Evolutionary conservation across 2,329 filamentous ascomycete species (phyloP), one percentile per base, ranked within the genome.

Genomic region (Fusarium sp.): DNA sequence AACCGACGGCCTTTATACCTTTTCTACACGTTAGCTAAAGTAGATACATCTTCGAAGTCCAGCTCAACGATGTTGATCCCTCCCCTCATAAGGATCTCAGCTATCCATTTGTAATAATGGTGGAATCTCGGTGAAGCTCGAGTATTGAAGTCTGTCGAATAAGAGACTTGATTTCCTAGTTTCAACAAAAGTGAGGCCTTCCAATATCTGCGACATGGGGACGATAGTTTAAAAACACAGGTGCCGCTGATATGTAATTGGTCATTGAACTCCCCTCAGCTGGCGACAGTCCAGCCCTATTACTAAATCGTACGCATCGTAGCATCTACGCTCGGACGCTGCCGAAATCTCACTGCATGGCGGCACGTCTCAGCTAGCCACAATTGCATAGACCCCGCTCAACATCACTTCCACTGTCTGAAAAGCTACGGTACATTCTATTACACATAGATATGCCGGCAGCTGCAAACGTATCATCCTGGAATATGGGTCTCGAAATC

Each of bases 31-130:
- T 26, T 4, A 6, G n/a, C 9, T 6, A 2, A 11, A 8, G 8
- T 15, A 20, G 6, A 3, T 1, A 9, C 1, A n/a, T 34, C 6
- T 5, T 15, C 13, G 2, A 0, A 4, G 2, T 17, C 8, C 11
- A n/a, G 14, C 11, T 14, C 34, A 3, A 14, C 10, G 0, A 4
- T 0, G 51, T 8, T 54, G 24, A 39, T 54, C 24, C 4, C 17
- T 39, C 14, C 22, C 10, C 2, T 6, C 0, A 5, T 5, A 2
- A 17, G 13, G 2, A n/a, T 7, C 12, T 38, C 14, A 38, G 34
- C 51, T 39, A 9, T 17, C 13, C 14, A 17, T 13, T 5, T 22
- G 6, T 4, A 28, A 17, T 0, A 7, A 2, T 7, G 14, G 7
- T 13, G 20, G 20, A 28, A 13, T 3, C 5, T 14, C 11, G 20